Evolutionary conservation across 345 rosid genomes (phyloP).

Genomic region (Moringa oleifera): DNA sequence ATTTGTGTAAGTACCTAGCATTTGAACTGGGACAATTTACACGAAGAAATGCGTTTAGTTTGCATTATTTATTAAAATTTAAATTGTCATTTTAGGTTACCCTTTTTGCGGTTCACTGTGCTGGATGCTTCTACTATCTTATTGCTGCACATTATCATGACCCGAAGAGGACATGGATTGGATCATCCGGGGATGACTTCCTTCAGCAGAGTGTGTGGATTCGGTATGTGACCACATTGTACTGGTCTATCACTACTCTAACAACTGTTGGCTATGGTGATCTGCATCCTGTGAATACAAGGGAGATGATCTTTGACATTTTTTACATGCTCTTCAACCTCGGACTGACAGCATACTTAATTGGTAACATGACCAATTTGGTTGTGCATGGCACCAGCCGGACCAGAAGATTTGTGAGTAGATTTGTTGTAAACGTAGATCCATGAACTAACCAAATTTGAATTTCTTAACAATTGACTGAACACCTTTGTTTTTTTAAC

Average conservation of each 20-base stretch:
- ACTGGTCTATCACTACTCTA: conserved; percentile 95
- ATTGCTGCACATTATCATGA: conserved; percentile 58
- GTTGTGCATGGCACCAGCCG: conserved; percentile 95
- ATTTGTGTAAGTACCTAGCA: conserved; percentile 56
- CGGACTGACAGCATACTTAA: conserved; percentile 86
- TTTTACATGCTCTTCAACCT: conserved; percentile 91
- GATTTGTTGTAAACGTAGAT: background rate
- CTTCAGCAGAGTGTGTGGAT: conserved; percentile 45
- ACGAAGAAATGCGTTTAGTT: background rate
- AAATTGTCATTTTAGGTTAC: conserved; percentile 56
- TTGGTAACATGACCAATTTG: conserved; percentile 97
- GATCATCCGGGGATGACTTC: conserved; percentile 39
- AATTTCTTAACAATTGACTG: too few relatives aligned
- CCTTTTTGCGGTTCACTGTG: conserved; percentile 80
- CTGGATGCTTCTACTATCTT: conserved; percentile 90
- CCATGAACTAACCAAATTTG: too few relatives aligned
- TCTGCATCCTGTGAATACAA: conserved; percentile 77
- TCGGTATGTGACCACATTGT: conserved; percentile 81
- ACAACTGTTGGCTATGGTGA: conserved; percentile 97
- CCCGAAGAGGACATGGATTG: conserved; percentile 71
- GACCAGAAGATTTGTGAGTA: conserved; percentile 82
- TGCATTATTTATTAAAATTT: conserved; percentile 1
- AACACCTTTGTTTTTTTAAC: background rate
- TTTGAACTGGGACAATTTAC: background rate
- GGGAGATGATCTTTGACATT: conserved; percentile 85